These are phyloP conservation scores for Trametes cingulata DNA, from an alignment of 768 basidiomycete species.

Conservation along the genomic window DNA sequence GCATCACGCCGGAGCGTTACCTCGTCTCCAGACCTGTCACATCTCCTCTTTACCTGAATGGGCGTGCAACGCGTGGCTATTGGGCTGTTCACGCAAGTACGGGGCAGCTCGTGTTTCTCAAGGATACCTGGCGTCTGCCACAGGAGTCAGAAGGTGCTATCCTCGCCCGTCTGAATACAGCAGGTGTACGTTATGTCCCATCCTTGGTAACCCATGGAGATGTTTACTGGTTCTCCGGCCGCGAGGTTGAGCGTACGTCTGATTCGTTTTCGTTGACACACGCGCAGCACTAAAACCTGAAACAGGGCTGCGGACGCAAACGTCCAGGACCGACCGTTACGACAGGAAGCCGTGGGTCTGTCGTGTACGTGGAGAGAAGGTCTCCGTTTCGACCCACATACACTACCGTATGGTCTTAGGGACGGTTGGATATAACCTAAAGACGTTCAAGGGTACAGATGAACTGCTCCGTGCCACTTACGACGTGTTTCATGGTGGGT, in stretches of 20 bases:
- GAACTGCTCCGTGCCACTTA: neutral
- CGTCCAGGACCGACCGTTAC: neutral
- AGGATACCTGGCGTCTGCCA: slow-evolving; percentile 8
- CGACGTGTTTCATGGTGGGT: slow-evolving; percentile 9
- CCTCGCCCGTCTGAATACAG: neutral
- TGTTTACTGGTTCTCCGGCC: neutral
- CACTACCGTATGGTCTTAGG: slow-evolving; percentile 7
- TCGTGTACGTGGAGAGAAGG: neutral
- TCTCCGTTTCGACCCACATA: neutral
- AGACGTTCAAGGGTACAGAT: neutral
- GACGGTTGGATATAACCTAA: neutral
- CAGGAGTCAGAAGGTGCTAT: neutral
- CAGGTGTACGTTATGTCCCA: slow-evolving; percentile 1
- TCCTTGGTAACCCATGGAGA: neutral
- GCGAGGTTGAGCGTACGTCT: neutral
- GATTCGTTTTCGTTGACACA: neutral
- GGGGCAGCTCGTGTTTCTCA: neutral
- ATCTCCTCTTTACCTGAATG: neutral
- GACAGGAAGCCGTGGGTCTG: neutral
- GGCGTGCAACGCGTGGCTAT: slow-evolving; percentile 4
- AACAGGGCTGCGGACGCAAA: neutral
- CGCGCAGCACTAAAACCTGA: too few relatives aligned
- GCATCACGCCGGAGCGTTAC: neutral
- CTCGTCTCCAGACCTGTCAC: slow-evolving; percentile 12
- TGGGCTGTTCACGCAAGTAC: slow-evolving; percentile 7